phyloP scores from a whole-genome alignment of 768 basidiomycete species.

The Boletus pseudo-olivaceus region DNA sequence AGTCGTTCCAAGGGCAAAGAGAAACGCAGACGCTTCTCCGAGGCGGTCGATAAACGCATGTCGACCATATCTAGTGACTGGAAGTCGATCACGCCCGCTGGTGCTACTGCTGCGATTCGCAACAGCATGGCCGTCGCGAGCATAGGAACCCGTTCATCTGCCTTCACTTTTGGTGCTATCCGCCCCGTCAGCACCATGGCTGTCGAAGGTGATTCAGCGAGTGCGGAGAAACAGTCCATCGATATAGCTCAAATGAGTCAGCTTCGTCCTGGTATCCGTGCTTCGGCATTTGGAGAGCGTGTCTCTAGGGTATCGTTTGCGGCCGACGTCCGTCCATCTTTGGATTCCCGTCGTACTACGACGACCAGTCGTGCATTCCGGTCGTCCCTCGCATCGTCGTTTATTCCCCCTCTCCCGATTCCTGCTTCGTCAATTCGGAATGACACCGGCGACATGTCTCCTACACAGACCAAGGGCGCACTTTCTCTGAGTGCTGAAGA shows the following conservation, averaged over 20 bases:
- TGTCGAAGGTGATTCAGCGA: slow-evolving; percentile 38
- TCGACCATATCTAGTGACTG: slow-evolving; percentile 75
- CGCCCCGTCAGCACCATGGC: slow-evolving; percentile 45
- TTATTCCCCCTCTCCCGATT: slow-evolving; percentile 41
- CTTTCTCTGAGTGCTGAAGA: slow-evolving; percentile 54
- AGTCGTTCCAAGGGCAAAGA: slow-evolving; percentile 47
- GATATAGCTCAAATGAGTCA: slow-evolving; percentile 39
- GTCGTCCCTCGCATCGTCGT: slow-evolving; percentile 38
- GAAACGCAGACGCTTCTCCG: slow-evolving; percentile 57
- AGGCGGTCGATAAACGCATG: slow-evolving; percentile 78
- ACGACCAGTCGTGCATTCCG: slow-evolving; percentile 44
- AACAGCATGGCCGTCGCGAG: slow-evolving; percentile 52
- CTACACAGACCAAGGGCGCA: slow-evolving; percentile 42
- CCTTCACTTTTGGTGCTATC: slow-evolving; percentile 58
- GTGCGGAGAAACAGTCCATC: slow-evolving; percentile 37
- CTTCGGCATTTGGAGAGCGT: slow-evolving; percentile 48
- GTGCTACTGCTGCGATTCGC: slow-evolving; percentile 72
- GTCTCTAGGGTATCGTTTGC: slow-evolving; percentile 70
- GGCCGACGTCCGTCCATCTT: slow-evolving; percentile 48
- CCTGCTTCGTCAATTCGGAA: slow-evolving; percentile 13
- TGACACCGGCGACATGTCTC: slow-evolving; percentile 36
- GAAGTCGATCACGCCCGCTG: slow-evolving; percentile 67
- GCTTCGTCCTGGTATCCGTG: slow-evolving; percentile 53
- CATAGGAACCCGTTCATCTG: slow-evolving; percentile 38
- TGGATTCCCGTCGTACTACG: slow-evolving; percentile 41